Evolutionary conservation across 2,329 filamentous ascomycete species (phyloP), one percentile per base, ranked within the genome.

Genomic region (Cladosporium colombiae): DNA sequence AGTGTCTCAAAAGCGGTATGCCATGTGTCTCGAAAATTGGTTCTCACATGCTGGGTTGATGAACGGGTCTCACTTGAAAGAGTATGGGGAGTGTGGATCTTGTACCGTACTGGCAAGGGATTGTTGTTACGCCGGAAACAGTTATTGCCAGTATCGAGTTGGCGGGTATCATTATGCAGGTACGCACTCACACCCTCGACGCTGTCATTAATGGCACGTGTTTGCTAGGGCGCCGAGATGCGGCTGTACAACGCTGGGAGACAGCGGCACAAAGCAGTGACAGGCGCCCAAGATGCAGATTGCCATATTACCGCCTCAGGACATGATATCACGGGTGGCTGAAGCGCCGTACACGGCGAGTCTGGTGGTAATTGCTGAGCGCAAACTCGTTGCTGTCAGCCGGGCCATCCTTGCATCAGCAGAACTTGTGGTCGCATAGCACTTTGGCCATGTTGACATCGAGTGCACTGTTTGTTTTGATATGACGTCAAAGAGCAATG

Each of bases 241-340:
- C 23, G 50, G 16, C 50, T 53, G 27, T 33, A 33, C 53, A 23
- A 56, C n/a, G 31, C 53, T 56, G 53, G 53, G 53, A 56, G 53
- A 56, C 53, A 56, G 29, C 29, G 50, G 53, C 55, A n/a, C 23
- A 27, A 40, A 57, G 55, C 55, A 57, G 33, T 57, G 55, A 40
- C 27, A 55, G 52, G 27, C 27, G 27, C 16, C n/a, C 27, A n/a
- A 33, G 33, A 55, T 55, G 52, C 52, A 55, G 52, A 37, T 40
- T 57, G 18, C 33, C 33, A 33, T 33, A 37, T 40, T 40, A 25
- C 33, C 33, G 55, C 55, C 33, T 57, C 40, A 21, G 7, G 29
- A 40, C 25, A 57, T 57, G 55, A 57, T 57, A 57, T 57, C 55
- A 57, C 31, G 21, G 18, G 55, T 57, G 55, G 55, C 29, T 40